A percentile compares a stretch with the other conserved stretches of the same genome.
Evolutionary conservation across 148 eudicot genomes (phyloP).

Genomic region (Heliamphora exappendiculata): DNA sequence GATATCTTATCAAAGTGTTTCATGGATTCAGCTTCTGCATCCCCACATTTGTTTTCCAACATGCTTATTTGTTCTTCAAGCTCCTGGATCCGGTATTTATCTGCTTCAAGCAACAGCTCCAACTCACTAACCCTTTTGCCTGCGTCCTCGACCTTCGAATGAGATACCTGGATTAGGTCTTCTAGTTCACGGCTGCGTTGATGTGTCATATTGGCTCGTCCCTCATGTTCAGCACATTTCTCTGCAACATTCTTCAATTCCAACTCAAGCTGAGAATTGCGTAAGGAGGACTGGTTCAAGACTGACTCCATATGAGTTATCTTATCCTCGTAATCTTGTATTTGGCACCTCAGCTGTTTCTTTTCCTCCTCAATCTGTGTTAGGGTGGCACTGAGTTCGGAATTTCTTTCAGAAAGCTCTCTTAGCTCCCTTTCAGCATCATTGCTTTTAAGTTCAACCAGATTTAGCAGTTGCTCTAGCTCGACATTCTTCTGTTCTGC

Average conservation of each 20-base stretch:
- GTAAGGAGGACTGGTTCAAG: slow-evolving; percentile 25
- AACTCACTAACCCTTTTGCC: slow-evolving; percentile 46
- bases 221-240: slow-evolving; percentile 46
- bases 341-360: slow-evolving; percentile 19
- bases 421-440: slow-evolving; percentile 35
- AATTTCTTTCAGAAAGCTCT: slow-evolving; percentile 28
- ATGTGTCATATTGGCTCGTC: slow-evolving; percentile 33
- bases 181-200: slow-evolving; percentile 65
- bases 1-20: slow-evolving; percentile 40
- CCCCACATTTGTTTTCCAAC: slow-evolving; percentile 45
- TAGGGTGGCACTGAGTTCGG: slow-evolving; percentile 22
- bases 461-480: slow-evolving; percentile 34
- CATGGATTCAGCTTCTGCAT: slow-evolving; percentile 47
- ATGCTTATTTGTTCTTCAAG: slow-evolving; percentile 54
- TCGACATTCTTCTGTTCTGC: slow-evolving; percentile 32
- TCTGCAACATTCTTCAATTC: slow-evolving; percentile 38
- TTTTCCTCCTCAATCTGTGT: slow-evolving; percentile 37
- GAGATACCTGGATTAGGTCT: slow-evolving; percentile 45
- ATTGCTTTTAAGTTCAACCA: slow-evolving; percentile 33
- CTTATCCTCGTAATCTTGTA: slow-evolving; percentile 30
- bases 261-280: slow-evolving; percentile 38
- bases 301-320: slow-evolving; percentile 36
- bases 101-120: slow-evolving; percentile 53
- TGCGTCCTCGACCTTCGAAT: slow-evolving; percentile 57
- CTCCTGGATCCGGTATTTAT: slow-evolving; percentile 55